Evolutionary conservation across 805 yeast species (phyloP).

Genomic region (Lachancea quebecensis): DNA sequence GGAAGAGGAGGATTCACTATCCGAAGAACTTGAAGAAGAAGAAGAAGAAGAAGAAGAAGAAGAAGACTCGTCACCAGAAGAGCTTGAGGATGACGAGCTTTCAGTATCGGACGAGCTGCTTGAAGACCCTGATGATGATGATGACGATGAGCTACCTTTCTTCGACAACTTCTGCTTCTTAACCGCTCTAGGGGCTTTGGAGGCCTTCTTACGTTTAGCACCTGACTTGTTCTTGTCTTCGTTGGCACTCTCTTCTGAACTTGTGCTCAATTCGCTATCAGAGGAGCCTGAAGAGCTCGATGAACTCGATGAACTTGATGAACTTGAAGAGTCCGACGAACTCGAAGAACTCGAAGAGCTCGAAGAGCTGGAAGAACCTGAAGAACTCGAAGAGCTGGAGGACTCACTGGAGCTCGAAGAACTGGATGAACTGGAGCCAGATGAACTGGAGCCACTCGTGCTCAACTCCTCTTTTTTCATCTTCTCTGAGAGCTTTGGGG

Average conservation of each 20-base stretch:
- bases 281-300: slow-evolving; percentile 4
- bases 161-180: neutral
- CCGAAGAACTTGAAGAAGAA: slow-evolving; percentile 5
- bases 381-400: slow-evolving; percentile 9
- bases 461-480: slow-evolving; percentile 15
- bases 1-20: neutral
- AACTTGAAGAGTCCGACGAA: slow-evolving; percentile 4
- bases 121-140: neutral
- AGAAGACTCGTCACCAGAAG: neutral
- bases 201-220: neutral
- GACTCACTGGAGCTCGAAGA: slow-evolving; percentile 14
- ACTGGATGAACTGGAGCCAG: slow-evolving; percentile 4
- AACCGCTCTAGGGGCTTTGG: neutral
- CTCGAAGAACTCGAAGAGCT: slow-evolving; percentile 7
- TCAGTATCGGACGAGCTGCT: slow-evolving; percentile 2
- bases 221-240: neutral
- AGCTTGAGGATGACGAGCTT: neutral
- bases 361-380: slow-evolving; percentile 8
- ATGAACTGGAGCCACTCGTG: slow-evolving; percentile 8
- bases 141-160: neutral
- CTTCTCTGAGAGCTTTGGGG: slow-evolving; percentile 27
- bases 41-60: slow-evolving; percentile 1
- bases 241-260: neutral
- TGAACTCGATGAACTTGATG: slow-evolving; percentile 7
- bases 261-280: neutral